phyloP scores from a whole-genome alignment of 164 flowering plant species.

The Euptelea pleiosperma region DNA sequence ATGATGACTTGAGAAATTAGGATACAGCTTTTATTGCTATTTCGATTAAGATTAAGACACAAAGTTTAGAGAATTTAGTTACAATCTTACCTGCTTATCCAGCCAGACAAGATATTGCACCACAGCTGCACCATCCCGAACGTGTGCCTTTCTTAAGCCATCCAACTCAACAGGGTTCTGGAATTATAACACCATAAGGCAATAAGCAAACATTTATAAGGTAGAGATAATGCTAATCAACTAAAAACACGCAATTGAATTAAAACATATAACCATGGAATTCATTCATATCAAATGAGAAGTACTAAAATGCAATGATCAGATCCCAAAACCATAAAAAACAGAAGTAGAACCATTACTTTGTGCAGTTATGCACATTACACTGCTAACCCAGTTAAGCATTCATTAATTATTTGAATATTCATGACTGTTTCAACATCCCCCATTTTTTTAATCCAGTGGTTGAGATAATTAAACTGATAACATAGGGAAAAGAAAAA shows the following conservation, averaged over 20 bases:
- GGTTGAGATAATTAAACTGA: background rate
- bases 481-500: no score
- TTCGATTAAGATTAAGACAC: background rate
- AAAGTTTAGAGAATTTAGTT: background rate
- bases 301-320: no score
- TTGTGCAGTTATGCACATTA: no score
- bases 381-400: no score
- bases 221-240: slow-evolving; percentile 1
- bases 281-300: background rate
- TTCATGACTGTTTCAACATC: background rate
- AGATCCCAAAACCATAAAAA: no score
- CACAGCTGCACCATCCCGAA: slow-evolving; percentile 98
- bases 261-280: background rate
- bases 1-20: background rate
- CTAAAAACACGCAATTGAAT: background rate
- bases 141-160: slow-evolving; percentile 77
- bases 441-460: background rate
- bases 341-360: no score
- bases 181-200: background rate
- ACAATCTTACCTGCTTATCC: slow-evolving; percentile 66
- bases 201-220: background rate
- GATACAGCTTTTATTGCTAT: background rate
- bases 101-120: slow-evolving; percentile 94
- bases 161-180: slow-evolving; percentile 95
- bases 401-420: no score